Percentiles rank a stretch among this genome's conserved stretches.
Evolutionary conservation across 495 filamentous ascomycete genomes (phyloP).

Genomic region (Neurospora sp.): DNA sequence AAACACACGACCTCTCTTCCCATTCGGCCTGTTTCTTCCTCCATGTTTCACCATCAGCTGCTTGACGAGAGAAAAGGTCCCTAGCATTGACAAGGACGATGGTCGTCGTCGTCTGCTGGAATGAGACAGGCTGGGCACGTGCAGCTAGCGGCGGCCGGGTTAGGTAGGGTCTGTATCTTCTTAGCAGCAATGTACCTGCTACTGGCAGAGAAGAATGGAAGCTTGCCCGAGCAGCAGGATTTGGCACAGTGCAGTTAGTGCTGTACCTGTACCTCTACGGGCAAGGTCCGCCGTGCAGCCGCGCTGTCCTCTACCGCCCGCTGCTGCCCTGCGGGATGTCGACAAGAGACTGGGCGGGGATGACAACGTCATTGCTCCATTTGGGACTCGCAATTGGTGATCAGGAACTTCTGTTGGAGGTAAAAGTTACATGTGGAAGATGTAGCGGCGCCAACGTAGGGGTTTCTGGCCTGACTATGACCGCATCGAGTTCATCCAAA

Average conservation of each 20-base stretch:
- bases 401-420: neutral
- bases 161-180: neutral
- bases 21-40: neutral
- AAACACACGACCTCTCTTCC: neutral
- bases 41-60: neutral
- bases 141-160: neutral
- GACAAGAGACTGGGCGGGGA: neutral
- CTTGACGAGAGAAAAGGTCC: neutral
- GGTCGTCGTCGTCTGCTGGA: neutral
- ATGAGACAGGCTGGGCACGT: neutral
- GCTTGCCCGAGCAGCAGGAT: neutral
- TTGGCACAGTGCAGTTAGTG: neutral
- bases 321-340: neutral
- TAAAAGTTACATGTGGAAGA: neutral
- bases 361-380: conserved; percentile 1
- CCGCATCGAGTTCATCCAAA: neutral
- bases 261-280: neutral
- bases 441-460: neutral
- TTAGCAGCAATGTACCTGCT: neutral
- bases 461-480: neutral
- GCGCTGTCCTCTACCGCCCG: neutral
- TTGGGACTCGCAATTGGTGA: neutral
- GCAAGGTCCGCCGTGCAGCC: neutral
- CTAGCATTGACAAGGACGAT: neutral
- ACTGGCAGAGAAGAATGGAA: neutral